Evolutionary conservation across 371 early-diverging fungal genomes (phyloP), one percentile per base, ranked within the genome.

Genomic region (Mortierella sp.): DNA sequence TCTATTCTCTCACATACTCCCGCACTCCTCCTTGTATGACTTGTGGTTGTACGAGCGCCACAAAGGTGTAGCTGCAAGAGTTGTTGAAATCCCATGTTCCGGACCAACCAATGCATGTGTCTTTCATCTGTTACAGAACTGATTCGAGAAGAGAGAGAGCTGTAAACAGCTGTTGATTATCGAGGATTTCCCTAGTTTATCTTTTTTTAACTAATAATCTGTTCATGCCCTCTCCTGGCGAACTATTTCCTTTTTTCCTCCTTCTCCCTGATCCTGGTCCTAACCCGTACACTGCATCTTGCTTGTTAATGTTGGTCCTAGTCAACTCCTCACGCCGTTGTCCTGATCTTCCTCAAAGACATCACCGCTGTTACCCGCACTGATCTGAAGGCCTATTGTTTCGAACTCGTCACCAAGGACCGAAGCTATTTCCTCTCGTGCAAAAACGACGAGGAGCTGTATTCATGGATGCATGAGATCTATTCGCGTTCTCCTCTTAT

Each of bases 381-480:
- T 10, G 96, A 97, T 50, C 77, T 93, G 58, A 95, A 95, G 83
- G 88, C 93, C 33, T 95, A 95, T 84, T 96, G 96, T 78, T 93
- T 98, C 76, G 97, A 97, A 81, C 88, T 98, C 50, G 88, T 89
- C 47, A 95, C 96, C 33, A 94, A 92, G 84, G 96, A 96, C 61
- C 91, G 93, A 83, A 90, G 93, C 52, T 96, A 94, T 81, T 96
- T 90, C 84, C 84, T 98, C 48, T 89, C 95, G 22, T 96, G 95
- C 85, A 93, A 91, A 84, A 95, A 90, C 85, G 98, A 98, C 84
- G 96, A 96, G 72, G 97, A 98, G 70, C 87, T 98, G 38, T 98
- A 98, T 83, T 92, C 95, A 40, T 97, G 97, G 98, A 94, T 97
- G 91, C 97, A 97, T 78, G 95, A 94, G 69, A 93, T 98, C 77